Conservation (phyloP, 352 stramenopile species). For the Bremia lactucae region DNA sequence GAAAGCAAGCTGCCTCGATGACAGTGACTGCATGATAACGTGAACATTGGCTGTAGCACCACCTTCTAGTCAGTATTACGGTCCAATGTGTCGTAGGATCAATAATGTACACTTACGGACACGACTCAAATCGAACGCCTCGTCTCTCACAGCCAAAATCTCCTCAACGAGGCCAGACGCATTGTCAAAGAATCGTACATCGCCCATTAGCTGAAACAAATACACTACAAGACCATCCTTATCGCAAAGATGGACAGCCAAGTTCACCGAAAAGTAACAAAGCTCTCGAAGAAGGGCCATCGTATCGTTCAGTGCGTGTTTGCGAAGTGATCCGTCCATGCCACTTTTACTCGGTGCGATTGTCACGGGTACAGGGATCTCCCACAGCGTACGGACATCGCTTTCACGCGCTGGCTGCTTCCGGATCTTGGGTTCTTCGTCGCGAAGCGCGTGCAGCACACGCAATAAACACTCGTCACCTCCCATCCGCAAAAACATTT, state of each 20-base stretch:
- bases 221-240: slow-evolving; percentile 86
- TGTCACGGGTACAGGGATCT: slow-evolving; percentile 25
- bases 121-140: slow-evolving; percentile 66
- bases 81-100: background rate
- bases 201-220: slow-evolving; percentile 89
- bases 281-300: slow-evolving; percentile 75
- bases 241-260: slow-evolving; percentile 61
- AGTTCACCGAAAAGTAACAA: slow-evolving; percentile 63
- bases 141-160: slow-evolving; percentile 82
- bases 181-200: slow-evolving; percentile 86
- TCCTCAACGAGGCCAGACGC: slow-evolving; percentile 88
- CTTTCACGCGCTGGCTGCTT: slow-evolving; percentile 4
- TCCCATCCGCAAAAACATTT: slow-evolving; percentile 59
- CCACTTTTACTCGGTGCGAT: slow-evolving; percentile 28
- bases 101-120: slow-evolving; percentile 36
- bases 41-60: slow-evolving; percentile 79
- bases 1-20: slow-evolving; percentile 88
- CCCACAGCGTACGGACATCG: slow-evolving; percentile 53
- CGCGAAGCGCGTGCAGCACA: slow-evolving; percentile 53
- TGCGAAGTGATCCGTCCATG: slow-evolving; percentile 34
- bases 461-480: slow-evolving; percentile 66
- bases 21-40: slow-evolving; percentile 80
- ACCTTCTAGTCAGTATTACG: background rate
- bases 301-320: slow-evolving; percentile 58
- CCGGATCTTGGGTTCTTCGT: slow-evolving; percentile 24